Percentiles rank a stretch among this genome's conserved stretches.
Evolutionary conservation across 441 rosid genomes (phyloP).

Genomic region (Bocquillonia castaneifolia): DNA sequence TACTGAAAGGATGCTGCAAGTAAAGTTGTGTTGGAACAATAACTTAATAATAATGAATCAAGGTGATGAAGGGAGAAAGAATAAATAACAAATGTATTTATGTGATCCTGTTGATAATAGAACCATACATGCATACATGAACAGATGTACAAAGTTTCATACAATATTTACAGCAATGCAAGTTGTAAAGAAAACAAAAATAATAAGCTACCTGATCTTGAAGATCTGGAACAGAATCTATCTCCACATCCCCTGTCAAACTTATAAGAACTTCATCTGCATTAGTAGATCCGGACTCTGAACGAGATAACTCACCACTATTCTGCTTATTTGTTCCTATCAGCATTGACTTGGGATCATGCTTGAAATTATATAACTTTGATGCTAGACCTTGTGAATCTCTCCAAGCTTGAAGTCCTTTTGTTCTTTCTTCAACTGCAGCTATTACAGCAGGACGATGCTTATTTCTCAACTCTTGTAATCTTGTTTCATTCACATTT

Average conservation of each 20-base stretch:
- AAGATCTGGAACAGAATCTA: slow-evolving; percentile 77
- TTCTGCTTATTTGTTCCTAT: slow-evolving; percentile 46
- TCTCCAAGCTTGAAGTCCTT: slow-evolving; percentile 88
- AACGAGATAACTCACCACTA: slow-evolving; percentile 63
- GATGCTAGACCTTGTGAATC: slow-evolving; percentile 87
- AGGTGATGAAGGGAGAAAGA: not conserved
- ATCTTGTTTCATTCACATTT: slow-evolving; percentile 76
- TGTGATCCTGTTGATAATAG: not conserved
- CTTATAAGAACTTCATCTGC: slow-evolving; percentile 70
- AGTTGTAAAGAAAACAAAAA: slow-evolving; percentile 11
- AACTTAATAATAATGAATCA: not conserved
- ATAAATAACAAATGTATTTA: not conserved
- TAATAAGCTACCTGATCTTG: slow-evolving; percentile 67
- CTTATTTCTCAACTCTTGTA: slow-evolving; percentile 77
- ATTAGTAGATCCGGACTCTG: slow-evolving; percentile 70
- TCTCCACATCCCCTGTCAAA: slow-evolving; percentile 67
- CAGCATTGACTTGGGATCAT: slow-evolving; percentile 67
- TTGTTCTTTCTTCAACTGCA: slow-evolving; percentile 86
- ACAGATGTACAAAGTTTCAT: slow-evolving; percentile 3
- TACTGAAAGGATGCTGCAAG: not conserved
- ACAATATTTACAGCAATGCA: not conserved
- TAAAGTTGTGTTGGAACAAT: not conserved
- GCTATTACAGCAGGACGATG: slow-evolving; percentile 78
- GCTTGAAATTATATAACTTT: slow-evolving; percentile 82
- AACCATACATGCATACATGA: not conserved